phyloP scores from a whole-genome alignment of 2,329 filamentous ascomycete genomes.

The Talaromyces verruculosus region DNA sequence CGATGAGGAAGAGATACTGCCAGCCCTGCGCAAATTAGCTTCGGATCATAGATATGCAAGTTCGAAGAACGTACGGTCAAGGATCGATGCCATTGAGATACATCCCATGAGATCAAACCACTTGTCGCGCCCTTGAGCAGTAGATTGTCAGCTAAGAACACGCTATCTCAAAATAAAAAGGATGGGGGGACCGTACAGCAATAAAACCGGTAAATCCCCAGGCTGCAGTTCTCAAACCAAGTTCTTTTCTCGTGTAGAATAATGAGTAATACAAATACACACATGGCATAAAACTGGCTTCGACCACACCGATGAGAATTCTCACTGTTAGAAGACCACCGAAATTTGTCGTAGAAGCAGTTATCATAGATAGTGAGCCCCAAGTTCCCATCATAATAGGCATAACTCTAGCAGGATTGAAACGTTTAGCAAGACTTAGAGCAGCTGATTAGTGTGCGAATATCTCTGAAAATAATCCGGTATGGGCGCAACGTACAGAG shows the following conservation, averaged over 20 bases:
- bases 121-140: conserved; percentile 32
- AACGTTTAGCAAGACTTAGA: conserved; percentile 34
- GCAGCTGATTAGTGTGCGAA: conserved; percentile 31
- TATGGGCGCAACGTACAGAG: conserved; percentile 4
- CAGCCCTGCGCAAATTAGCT: conserved; percentile 7
- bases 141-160: neutral
- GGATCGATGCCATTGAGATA: conserved; percentile 18
- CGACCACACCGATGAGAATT: conserved; percentile 26
- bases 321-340: conserved; percentile 19
- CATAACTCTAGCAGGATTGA: conserved; percentile 17
- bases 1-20: conserved; percentile 20
- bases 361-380: conserved; percentile 27
- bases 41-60: too few species aligned
- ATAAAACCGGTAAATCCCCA: conserved; percentile 47
- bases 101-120: conserved; percentile 36
- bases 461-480: neutral
- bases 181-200: conserved; percentile 5
- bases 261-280: conserved; percentile 56
- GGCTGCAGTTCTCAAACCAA: conserved; percentile 48
- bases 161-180: neutral
- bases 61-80: neutral
- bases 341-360: conserved; percentile 19
- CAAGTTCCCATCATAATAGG: conserved; percentile 25
- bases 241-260: conserved; percentile 45
- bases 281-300: conserved; percentile 29